Conservation (phyloP, 2,329 filamentous ascomycete genomes). For the Bipolaris bicolor region DNA sequence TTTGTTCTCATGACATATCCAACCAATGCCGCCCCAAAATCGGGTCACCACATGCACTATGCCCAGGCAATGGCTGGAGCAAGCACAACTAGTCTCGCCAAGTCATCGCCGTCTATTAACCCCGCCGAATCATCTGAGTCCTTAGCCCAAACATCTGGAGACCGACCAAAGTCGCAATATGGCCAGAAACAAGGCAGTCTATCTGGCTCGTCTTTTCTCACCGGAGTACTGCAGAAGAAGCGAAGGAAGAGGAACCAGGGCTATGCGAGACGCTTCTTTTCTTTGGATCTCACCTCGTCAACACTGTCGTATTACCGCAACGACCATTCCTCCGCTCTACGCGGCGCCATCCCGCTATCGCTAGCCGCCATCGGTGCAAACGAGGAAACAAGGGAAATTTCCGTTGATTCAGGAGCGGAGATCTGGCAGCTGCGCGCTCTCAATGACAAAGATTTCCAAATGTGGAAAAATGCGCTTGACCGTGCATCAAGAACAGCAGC, state of each 20-base stretch:
- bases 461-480: constrained; percentile 87
- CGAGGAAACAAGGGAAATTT: constrained; percentile 87
- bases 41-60: constrained; percentile 70
- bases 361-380: constrained; percentile 90
- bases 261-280: constrained; percentile 92
- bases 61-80: constrained; percentile 61
- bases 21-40: constrained; percentile 77
- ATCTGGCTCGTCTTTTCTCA: constrained; percentile 67
- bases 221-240: constrained; percentile 85
- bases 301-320: constrained; percentile 97
- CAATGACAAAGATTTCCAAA: constrained; percentile 82
- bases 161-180: constrained; percentile 51
- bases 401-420: constrained; percentile 94
- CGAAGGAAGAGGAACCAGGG: constrained; percentile 92
- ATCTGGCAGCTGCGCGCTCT: constrained; percentile 91
- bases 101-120: constrained; percentile 51
- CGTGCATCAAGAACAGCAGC: constrained; percentile 68
- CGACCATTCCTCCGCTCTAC: constrained; percentile 86
- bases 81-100: constrained; percentile 48
- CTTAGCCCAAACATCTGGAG: constrained; percentile 49
- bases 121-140: constrained; percentile 59
- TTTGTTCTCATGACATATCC: constrained; percentile 95
- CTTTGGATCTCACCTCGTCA: constrained; percentile 89
- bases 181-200: constrained; percentile 24
- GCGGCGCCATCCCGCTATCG: constrained; percentile 90